Base-by-base conservation (phyloP, 345 rosid genomes). In the Sonneratia alba region DNA sequence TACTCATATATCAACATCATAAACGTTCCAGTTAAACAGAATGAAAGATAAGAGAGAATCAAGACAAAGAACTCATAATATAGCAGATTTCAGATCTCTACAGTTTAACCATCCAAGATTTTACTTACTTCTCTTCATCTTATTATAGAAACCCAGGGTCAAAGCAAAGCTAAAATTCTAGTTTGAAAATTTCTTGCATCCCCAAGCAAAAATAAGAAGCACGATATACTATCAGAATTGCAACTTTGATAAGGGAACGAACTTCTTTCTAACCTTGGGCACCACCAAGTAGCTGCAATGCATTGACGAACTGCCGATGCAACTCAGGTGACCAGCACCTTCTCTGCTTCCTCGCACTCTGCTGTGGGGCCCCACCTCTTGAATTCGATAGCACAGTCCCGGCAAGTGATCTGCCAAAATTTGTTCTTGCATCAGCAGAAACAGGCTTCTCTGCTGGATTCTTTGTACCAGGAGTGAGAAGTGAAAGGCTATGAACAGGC, bases 261-360 rank as follows among this genome's bases (percentile, higher is more conserved):
- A 16, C 19, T 32, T 40, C 21, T 21, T 34, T n/a, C 80, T 75
- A 68, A 91, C 98, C 95, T 87, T 85, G 89, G 24, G 95, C 86
- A 48, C 98, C 98, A 73, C 97, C 98, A 15, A 94, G 96, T 37
- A 87, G 88, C 70, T 94, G 89, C 79, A 94, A 79, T 21, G 98
- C 97, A 83, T 82, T 85, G 53, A 91, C 83, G 42, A 94, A 94
- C 57, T 91, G 86, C 34, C 89, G 87, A 80, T 94, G 98, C 73
- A 94, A 80, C 80, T 88, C 97, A 0, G 95, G 89, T n/a, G 93
- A 91, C 98, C 98, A 94, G 80, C 93, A 88, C 78, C 97, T 87
- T 80, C 98, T 86, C 79, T 88, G 96, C 80, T 94, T 94, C 86
- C 98, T 79, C 32, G 81, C 47, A 72, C 78, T 78, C 77, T 84